Evolutionary conservation across 192 early-diverging fungal species (phyloP).

Genomic region (Coemansia sp.): DNA sequence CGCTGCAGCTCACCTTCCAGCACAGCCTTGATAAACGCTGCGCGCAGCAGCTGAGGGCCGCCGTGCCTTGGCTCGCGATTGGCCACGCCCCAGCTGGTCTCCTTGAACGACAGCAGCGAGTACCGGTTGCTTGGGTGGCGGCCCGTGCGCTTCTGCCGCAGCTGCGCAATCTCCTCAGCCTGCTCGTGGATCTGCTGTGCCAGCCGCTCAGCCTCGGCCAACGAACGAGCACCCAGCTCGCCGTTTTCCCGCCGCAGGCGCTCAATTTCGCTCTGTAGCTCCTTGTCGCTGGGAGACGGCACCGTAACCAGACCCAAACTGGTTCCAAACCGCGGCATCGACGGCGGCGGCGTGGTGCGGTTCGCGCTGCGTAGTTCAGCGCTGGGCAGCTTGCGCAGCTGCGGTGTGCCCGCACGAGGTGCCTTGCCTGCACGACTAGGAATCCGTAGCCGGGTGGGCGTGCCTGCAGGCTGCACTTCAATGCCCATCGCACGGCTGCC

Average conservation of each 20-base stretch:
- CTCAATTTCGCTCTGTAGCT: constrained; percentile 17
- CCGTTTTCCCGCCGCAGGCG: constrained; percentile 22
- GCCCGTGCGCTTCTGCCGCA: constrained; percentile 35
- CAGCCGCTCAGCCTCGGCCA: constrained; percentile 28
- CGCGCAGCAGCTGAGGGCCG: constrained; percentile 38
- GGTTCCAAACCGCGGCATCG: constrained; percentile 15
- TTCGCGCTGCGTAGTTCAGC: background rate
- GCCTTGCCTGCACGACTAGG: constrained; percentile 31
- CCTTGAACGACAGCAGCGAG: constrained; percentile 36
- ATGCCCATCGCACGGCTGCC: constrained; percentile 23
- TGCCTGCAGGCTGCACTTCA: constrained; percentile 1
- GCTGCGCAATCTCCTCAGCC: constrained; percentile 39
- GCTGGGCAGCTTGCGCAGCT: constrained; percentile 10
- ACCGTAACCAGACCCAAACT: constrained; percentile 7
- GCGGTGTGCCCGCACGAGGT: constrained; percentile 11
- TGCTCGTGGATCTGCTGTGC: constrained; percentile 46
- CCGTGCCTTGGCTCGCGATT: constrained; percentile 12
- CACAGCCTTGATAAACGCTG: constrained; percentile 44
- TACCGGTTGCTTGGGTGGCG: constrained; percentile 36
- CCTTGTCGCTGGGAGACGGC: constrained; percentile 11
- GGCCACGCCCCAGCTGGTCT: constrained; percentile 41
- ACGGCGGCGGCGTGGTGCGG: background rate
- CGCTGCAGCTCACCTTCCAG: constrained; percentile 45
- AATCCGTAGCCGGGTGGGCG: constrained; percentile 40
- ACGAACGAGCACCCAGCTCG: constrained; percentile 8